phyloP scores from a whole-genome alignment of 495 filamentous ascomycete genomes.

The Talaromyces proteolyticus region DNA sequence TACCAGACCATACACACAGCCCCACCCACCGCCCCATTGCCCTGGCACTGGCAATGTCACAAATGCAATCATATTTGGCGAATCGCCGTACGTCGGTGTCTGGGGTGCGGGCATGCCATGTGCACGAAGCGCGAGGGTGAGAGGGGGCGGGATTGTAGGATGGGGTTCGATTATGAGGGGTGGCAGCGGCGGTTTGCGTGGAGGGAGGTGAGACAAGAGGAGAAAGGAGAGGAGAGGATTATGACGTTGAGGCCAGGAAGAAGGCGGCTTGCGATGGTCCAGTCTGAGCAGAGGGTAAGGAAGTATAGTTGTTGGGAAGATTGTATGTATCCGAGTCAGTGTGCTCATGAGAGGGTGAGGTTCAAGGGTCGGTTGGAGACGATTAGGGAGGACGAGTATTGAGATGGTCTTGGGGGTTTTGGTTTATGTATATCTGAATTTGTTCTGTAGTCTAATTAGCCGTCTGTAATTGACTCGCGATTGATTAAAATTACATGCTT shows the following conservation, averaged over 20 bases:
- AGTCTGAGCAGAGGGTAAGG: neutral
- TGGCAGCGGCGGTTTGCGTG: conserved; percentile 8
- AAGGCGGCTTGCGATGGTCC: neutral
- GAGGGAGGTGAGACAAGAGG: conserved; percentile 5
- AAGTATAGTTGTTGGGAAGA: conserved; percentile 1
- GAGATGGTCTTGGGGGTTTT: too few relatives aligned
- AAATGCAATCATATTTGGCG: conserved; percentile 1
- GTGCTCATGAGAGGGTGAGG: conserved; percentile 11
- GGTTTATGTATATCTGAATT: too few relatives aligned
- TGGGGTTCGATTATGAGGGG: conserved; percentile 8
- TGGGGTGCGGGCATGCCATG: conserved; percentile 4
- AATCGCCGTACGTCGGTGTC: neutral
- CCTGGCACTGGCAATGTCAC: neutral
- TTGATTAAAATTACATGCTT: too few relatives aligned
- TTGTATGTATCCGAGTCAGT: conserved; percentile 3
- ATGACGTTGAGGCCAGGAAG: neutral
- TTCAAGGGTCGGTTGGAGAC: neutral
- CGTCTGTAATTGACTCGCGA: too few relatives aligned
- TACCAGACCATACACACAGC: too few relatives aligned
- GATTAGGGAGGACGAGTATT: neutral
- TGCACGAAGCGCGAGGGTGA: neutral
- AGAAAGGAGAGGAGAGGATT: neutral
- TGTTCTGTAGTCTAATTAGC: too few relatives aligned
- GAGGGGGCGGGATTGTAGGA: neutral
- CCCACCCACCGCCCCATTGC: neutral